These are phyloP conservation scores for Megacollybia platyphylla DNA, from an alignment of 1,284 basidiomycete genomes.

Conservation along the genomic window DNA sequence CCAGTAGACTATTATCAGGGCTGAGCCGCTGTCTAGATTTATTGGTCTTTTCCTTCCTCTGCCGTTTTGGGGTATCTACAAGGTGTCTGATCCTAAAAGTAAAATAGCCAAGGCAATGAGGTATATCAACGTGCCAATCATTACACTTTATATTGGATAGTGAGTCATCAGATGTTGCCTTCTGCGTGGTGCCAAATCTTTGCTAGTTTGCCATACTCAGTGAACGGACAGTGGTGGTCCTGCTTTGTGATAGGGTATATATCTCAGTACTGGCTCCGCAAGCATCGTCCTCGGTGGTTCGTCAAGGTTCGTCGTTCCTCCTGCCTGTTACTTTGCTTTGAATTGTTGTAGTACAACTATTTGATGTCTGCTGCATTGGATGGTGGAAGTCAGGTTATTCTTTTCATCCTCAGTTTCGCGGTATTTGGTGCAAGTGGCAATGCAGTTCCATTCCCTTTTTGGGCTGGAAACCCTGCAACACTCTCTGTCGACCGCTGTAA, in stretches of 20 bases:
- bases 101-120: constrained; percentile 20
- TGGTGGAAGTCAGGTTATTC: constrained; percentile 32
- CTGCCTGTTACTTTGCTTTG: constrained; percentile 1
- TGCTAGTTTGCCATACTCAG: constrained; percentile 31
- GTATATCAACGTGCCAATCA: constrained; percentile 37
- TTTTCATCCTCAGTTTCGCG: constrained; percentile 44
- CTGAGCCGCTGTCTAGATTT: constrained; percentile 14
- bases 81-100: constrained; percentile 18
- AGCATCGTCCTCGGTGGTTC: constrained; percentile 31
- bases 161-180: constrained; percentile 5
- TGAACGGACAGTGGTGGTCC: constrained; percentile 40
- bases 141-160: constrained; percentile 37
- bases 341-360: constrained; percentile 25
- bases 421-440: constrained; percentile 54
- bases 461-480: constrained; percentile 20
- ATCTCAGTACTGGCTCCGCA: constrained; percentile 36
- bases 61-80: constrained; percentile 36
- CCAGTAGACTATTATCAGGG: background rate
- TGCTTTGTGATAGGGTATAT: constrained; percentile 33
- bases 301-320: constrained; percentile 21
- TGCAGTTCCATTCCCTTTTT: constrained; percentile 39
- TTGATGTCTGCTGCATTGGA: constrained; percentile 30
- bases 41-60: constrained; percentile 35
- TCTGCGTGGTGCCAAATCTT: background rate
- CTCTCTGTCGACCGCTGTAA: constrained; percentile 24